Conservation (phyloP, 2,329 filamentous ascomycete species). For the Colletotrichum lupini region DNA sequence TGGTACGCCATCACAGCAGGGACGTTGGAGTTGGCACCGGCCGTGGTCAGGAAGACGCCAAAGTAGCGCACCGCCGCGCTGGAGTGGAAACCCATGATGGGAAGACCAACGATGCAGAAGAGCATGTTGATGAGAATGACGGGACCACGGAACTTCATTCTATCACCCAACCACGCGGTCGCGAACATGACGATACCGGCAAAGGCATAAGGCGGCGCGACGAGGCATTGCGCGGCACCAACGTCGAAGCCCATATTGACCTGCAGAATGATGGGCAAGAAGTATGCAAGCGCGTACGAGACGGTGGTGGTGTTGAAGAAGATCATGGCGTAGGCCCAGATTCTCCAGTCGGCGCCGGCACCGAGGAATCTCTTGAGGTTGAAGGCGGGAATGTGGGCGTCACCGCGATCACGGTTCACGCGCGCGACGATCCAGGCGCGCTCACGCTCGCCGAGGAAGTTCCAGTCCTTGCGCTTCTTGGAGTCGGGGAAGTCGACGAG, state of each 20-base stretch:
- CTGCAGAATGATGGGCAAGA: constrained; percentile 79
- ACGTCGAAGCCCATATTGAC: constrained; percentile 72
- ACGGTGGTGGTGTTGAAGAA: constrained; percentile 77
- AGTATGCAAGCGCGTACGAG: constrained; percentile 81
- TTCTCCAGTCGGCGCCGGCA: constrained; percentile 62
- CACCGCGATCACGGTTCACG: constrained; percentile 68
- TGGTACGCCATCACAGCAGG: constrained; percentile 82
- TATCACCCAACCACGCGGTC: constrained; percentile 74
- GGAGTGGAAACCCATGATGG: constrained; percentile 76
- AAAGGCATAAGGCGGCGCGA: constrained; percentile 76
- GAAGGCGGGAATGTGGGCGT: constrained; percentile 66
- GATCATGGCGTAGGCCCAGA: constrained; percentile 72
- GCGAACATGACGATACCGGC: constrained; percentile 71
- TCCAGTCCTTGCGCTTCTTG: constrained; percentile 56
- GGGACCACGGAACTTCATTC: constrained; percentile 72
- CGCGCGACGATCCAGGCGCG: constrained; percentile 62
- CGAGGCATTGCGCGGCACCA: constrained; percentile 73
- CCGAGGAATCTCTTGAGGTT: constrained; percentile 57
- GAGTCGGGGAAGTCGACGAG: constrained; percentile 74
- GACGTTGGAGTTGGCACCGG: constrained; percentile 82
- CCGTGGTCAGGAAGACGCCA: constrained; percentile 80
- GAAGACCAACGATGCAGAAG: constrained; percentile 74
- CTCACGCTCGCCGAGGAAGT: constrained; percentile 64
- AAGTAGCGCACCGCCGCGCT: constrained; percentile 72
- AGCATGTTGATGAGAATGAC: constrained; percentile 74